phyloP scores from a whole-genome alignment of 176 grass and related monocot species.

The Microstegium vimineum region DNA sequence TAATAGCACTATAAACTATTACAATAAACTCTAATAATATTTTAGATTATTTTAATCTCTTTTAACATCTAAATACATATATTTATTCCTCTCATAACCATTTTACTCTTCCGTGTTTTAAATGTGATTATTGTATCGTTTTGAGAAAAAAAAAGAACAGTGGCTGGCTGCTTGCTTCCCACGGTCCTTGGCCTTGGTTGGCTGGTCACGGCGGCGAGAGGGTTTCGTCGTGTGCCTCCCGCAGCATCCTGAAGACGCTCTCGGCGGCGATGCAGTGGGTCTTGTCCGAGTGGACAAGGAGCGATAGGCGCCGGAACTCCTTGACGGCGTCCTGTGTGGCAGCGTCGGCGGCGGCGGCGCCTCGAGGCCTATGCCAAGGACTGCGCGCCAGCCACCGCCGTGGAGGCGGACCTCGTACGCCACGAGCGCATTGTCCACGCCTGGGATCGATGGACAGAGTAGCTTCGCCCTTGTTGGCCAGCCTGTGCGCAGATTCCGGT shows the following conservation, averaged over 20 bases:
- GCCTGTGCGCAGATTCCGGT: constrained; percentile 13
- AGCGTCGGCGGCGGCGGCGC: background rate
- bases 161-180: no score
- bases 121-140: no score
- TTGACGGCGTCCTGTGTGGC: constrained; percentile 9
- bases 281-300: constrained; percentile 33
- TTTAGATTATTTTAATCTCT: no score
- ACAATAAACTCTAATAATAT: no score
- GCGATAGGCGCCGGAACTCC: constrained; percentile 1
- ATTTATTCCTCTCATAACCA: no score
- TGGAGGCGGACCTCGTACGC: constrained; percentile 10
- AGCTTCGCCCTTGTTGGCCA: constrained; percentile 1
- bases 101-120: no score
- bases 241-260: constrained; percentile 1
- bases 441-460: constrained; percentile 13
- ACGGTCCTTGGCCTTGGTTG: no score
- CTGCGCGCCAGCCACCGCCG: no score
- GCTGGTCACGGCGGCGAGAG: background rate
- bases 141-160: no score
- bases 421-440: constrained; percentile 4
- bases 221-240: background rate
- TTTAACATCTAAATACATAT: no score
- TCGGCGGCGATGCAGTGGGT: constrained; percentile 12
- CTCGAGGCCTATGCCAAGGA: no score
- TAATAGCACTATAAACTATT: no score